These are phyloP conservation scores for Ilyonectria robusta DNA, from an alignment of 2,329 filamentous ascomycete genomes.

Conservation along the genomic window DNA sequence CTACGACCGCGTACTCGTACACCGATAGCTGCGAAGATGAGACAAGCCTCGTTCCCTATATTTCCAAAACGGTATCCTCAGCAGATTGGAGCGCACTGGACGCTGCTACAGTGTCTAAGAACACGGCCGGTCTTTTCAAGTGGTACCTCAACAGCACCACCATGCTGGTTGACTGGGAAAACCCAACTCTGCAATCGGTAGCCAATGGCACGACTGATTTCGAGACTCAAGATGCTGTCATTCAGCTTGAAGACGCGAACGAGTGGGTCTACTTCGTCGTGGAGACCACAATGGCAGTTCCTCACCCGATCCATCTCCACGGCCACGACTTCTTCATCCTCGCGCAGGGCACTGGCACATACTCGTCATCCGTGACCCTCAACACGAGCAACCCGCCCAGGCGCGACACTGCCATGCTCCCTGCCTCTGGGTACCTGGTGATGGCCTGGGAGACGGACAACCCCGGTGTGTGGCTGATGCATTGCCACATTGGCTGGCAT, in stretches of 20 bases:
- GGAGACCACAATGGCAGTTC: constrained; percentile 40
- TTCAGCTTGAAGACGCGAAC: constrained; percentile 44
- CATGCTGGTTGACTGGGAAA: constrained; percentile 46
- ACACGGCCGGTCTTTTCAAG: constrained; percentile 53
- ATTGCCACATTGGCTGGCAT: constrained; percentile 60
- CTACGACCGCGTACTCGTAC: constrained; percentile 31
- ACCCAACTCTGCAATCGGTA: constrained; percentile 44
- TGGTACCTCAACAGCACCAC: constrained; percentile 59
- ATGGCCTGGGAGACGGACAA: constrained; percentile 65
- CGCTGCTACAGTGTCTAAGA: constrained; percentile 40
- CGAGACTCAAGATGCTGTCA: constrained; percentile 42
- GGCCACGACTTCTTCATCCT: constrained; percentile 53
- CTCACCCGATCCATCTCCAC: constrained; percentile 55
- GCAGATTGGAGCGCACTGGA: constrained; percentile 48
- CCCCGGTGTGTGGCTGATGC: constrained; percentile 64
- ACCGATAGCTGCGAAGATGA: constrained; percentile 54
- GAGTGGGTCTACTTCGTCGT: constrained; percentile 51
- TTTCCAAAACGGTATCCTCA: constrained; percentile 51
- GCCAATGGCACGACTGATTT: constrained; percentile 27
- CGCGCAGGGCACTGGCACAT: constrained; percentile 41
- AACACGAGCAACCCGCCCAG: constrained; percentile 61
- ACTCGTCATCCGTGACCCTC: constrained; percentile 27
- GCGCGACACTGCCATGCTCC: constrained; percentile 66
- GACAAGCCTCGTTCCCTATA: constrained; percentile 54
- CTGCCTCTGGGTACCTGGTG: constrained; percentile 59